Base-by-base conservation (phyloP, 768 basidiomycete species). In the Xerocomellus chrysenteron region DNA sequence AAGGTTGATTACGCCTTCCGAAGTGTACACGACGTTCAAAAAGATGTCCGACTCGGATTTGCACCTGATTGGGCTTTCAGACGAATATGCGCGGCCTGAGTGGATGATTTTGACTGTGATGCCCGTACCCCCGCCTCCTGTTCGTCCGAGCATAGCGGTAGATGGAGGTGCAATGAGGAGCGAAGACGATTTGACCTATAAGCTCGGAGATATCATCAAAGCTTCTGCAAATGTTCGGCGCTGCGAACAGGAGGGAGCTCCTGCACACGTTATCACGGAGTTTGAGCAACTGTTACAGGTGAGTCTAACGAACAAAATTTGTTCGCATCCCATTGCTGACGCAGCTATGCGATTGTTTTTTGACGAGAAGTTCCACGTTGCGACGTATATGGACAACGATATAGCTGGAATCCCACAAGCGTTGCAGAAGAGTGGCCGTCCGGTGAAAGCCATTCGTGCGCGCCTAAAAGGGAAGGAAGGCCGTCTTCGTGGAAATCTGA, bases 31-130 rank as follows among this genome's bases (percentile, higher is more conserved):
- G 42, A 86, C 92, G n/a, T 85, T 98, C 72, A 92, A 92, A 76
- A 98, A 98, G 82, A 94, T 98, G 76, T 84, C 92, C 8, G 86
- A 94, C 58, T 81, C 85, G 13, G 96, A 98, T 69, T 81, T 98
- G 16, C 82, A 87, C 60, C 79, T 94, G 28, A 84, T 98, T 61
- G 97, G 97, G 37, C 84, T 98, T 11, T 95, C 91, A 28, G 92
- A 94, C 55, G 92, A 93, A 69, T 98, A 97, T 69, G 96, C 97
- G 8, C 85, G 95, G 41, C 97, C 97, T 3, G 94, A 98, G 67
- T 99, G 97, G 97, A 98, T 99, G 97, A 97, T 99, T 62, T 77
- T 98, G 41, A 98, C 97, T 0, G 94, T 98, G 37, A 82, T 98
- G 71, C 97, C 97, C 36, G 96, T 99, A 0, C 97, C 97, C 2